Evolutionary conservation across 1,284 basidiomycete species (phyloP), one percentile per base, ranked within the genome.

Genomic region (Sutorius eximius): DNA sequence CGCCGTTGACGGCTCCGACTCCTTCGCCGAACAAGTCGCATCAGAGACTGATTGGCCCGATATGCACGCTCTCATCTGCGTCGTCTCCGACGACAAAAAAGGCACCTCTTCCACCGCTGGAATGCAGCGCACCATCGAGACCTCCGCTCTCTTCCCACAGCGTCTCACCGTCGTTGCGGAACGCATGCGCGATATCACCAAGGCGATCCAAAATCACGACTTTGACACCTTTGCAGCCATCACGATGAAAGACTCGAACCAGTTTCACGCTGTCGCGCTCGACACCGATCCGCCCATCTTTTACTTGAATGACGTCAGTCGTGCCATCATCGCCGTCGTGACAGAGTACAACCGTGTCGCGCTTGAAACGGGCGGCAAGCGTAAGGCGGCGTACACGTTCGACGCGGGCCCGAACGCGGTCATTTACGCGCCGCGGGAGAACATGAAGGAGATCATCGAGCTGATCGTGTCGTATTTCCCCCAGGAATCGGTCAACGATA

Each of bases 361-460:
- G 3, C 71, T 87, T 44, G 84, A 75, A 44, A 73, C 74, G 10
- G 85, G 86, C 0, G 78, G 83, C 2, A 81, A 84, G 56, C 77
- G 86, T 69, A 86, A 92, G 67, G 95, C 92, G 0, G 96, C 95
- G 36, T 99, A 99, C 77, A 99, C 97, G 7, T 99, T 92, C 71
- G 97, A 99, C 67, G 97, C 96, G 0, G 96, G 96, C 37, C 97
- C 97, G 33, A 99, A 99, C 75, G 96, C 96, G 1, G 97, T 99
- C 64, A 94, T 99, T 66, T 99, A 99, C 74, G 84, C 94, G 0
- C 83, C 85, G 20, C 81, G 89, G 69, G 79, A 83, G 63, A 85
- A 95, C 74, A 78, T 95, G 68, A 82, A 82, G 60, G 82, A 87
- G 72, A 87, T 98, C 61, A 76, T 94, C 40, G 78, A 84, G 64